Conservation (phyloP, 768 basidiomycete species). For the Epithele typhae region DNA sequence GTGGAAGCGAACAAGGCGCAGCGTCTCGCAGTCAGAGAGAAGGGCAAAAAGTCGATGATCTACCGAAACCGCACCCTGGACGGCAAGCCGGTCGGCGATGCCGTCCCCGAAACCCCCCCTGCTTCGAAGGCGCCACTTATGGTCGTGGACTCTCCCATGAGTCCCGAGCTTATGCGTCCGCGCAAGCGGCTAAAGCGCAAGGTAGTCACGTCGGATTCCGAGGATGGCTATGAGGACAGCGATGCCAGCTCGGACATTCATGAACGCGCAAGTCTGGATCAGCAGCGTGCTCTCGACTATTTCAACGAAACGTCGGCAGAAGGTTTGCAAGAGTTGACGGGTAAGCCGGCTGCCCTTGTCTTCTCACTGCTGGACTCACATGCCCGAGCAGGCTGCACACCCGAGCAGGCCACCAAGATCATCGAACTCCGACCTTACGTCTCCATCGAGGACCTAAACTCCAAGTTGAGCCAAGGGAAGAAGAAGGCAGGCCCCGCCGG, state of each 20-base stretch:
- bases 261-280: slow-evolving; percentile 32
- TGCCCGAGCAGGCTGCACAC: slow-evolving; percentile 79
- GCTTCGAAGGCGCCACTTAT: slow-evolving; percentile 33
- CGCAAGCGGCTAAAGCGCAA: slow-evolving; percentile 55
- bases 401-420: slow-evolving; percentile 77
- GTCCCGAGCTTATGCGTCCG: slow-evolving; percentile 36
- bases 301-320: slow-evolving; percentile 61
- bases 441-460: slow-evolving; percentile 69
- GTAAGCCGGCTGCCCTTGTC: slow-evolving; percentile 40
- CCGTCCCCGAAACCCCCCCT: slow-evolving; percentile 10
- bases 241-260: slow-evolving; percentile 36
- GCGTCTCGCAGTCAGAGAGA: slow-evolving; percentile 62
- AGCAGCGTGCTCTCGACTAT: slow-evolving; percentile 56
- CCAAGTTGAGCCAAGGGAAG: slow-evolving; percentile 78
- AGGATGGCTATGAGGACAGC: slow-evolving; percentile 47
- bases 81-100: slow-evolving; percentile 20
- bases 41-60: slow-evolving; percentile 79
- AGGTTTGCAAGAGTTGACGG: slow-evolving; percentile 71
- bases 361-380: background rate
- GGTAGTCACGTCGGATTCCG: slow-evolving; percentile 66
- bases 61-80: slow-evolving; percentile 59
- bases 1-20: slow-evolving; percentile 70
- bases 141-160: slow-evolving; percentile 34
- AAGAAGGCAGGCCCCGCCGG: slow-evolving; percentile 81
- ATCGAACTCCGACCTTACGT: slow-evolving; percentile 75